Base-by-base conservation (phyloP, 306 rosid species). In the Dalbergia oliveri region DNA sequence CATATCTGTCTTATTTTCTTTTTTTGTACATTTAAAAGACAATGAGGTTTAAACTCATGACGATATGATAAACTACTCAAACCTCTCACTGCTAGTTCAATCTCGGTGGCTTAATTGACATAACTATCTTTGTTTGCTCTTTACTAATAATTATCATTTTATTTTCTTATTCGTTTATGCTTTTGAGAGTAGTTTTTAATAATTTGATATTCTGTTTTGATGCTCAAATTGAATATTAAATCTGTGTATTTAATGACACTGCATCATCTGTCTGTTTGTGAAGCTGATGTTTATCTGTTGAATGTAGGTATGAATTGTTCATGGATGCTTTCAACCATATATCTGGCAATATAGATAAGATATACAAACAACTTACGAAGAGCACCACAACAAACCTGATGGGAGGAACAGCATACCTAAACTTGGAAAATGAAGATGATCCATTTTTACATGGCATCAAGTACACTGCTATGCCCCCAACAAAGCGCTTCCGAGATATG, bases 381-480 rank as follows among this genome's bases (percentile, higher is more conserved):
- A 95, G 99, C 86, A 83, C 2, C 88, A 93, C 98, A 23, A 93
- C 98, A 23, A 98, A 93, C 83, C 99, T 97, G 23, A 82, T 95
- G 88, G 97, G 96, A 68, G 99, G 99, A 60, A 88, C 98, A 26
- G 96, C 99, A 15, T 95, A 93, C 81, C 69, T 95, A 73, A 95
- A 95, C 86, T 87, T 95, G 84, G 99, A 95, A 88, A 95, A 93
- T 73, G 99, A 95, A 11, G 99, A 95, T 50, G 99, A 95, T 86
- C 99, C 99, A 47, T 95, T 84, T 90, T 83, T 95, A 72, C 96
- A 93, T 82, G 99, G 99, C 66, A 93, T 91, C 77, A 95, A 93
- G 88, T 95, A 91, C 86, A 93, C 99, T 67, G 95, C 97, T 66
- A 95, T 95, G 99, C 99, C 99, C 71, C 99, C 99, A 77, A 91